Conservation (phyloP, 805 yeast genomes). For the Metschnikowia cerradonensis region DNA sequence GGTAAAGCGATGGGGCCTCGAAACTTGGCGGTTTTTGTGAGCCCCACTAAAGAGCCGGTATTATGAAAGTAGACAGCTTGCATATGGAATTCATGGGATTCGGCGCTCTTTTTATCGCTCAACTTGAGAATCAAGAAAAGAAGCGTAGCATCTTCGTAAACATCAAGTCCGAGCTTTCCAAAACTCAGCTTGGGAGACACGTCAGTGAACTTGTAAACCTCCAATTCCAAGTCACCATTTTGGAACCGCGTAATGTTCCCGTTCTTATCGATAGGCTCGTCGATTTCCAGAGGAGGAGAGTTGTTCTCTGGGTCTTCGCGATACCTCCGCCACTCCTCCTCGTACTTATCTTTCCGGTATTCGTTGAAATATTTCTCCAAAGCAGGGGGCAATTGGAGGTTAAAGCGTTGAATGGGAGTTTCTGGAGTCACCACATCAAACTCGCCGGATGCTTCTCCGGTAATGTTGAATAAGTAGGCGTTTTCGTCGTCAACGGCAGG, state of each 20-base stretch:
- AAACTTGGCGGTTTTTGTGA: slow-evolving; percentile 62
- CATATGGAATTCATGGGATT: slow-evolving; percentile 48
- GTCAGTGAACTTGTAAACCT: slow-evolving; percentile 21
- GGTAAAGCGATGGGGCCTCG: slow-evolving; percentile 59
- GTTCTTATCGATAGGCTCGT: slow-evolving; percentile 10
- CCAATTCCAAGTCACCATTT: slow-evolving; percentile 25
- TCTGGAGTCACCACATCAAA: slow-evolving; percentile 23
- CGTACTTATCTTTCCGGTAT: slow-evolving; percentile 22
- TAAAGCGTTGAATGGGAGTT: slow-evolving; percentile 4
- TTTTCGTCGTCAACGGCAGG: slow-evolving; percentile 10
- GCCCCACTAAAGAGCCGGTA: slow-evolving; percentile 57
- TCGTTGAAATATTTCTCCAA: slow-evolving; percentile 27
- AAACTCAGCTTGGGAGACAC: slow-evolving; percentile 22
- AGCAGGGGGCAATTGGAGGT: slow-evolving; percentile 26
- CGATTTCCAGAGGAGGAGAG: slow-evolving; percentile 16
- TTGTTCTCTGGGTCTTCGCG: slow-evolving; percentile 26
- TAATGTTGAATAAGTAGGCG: slow-evolving; percentile 42
- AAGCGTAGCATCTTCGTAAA: slow-evolving; percentile 31
- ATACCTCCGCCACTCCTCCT: slow-evolving; percentile 24
- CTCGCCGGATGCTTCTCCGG: slow-evolving; percentile 45
- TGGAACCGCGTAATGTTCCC: slow-evolving; percentile 28
- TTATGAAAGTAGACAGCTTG: slow-evolving; percentile 64
- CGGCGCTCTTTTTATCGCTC: slow-evolving; percentile 44
- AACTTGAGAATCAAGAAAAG: slow-evolving; percentile 29
- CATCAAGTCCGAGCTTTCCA: slow-evolving; percentile 10